Evolutionary conservation across 345 rosid species (phyloP).

Genomic region (Hevea brasiliensis): DNA sequence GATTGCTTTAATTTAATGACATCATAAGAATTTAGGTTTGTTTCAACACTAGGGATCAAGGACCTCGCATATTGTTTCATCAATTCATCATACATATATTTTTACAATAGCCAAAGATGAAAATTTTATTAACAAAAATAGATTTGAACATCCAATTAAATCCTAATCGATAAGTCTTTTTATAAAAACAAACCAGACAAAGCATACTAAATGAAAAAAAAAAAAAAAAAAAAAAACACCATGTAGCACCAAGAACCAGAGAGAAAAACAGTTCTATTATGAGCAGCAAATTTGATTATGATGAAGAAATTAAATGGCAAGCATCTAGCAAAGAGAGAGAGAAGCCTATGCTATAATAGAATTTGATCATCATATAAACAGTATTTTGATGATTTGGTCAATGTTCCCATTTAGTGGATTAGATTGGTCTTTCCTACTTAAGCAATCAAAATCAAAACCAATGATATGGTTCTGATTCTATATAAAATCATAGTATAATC

Average conservation of each 20-base stretch:
- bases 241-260: too few relatives aligned
- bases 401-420: slow-evolving; percentile 11
- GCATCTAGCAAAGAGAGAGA: too few relatives aligned
- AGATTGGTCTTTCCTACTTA: slow-evolving; percentile 11
- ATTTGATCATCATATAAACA: not conserved
- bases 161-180: too few relatives aligned
- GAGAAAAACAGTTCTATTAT: too few relatives aligned
- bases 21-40: not conserved
- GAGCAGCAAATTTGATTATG: not conserved
- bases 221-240: too few relatives aligned
- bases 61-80: not conserved
- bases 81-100: too few relatives aligned
- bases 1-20: slow-evolving; percentile 1
- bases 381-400: slow-evolving; percentile 12
- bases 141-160: too few relatives aligned
- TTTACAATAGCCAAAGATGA: too few relatives aligned
- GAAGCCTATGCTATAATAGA: not conserved
- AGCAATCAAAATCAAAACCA: not conserved
- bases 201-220: too few relatives aligned
- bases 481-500: not conserved
- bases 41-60: not conserved
- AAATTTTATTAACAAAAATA: too few relatives aligned
- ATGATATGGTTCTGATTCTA: slow-evolving; percentile 8
- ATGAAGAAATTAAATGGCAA: too few relatives aligned
- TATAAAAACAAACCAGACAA: too few relatives aligned